Evolutionary conservation across 352 stramenopile species (phyloP), one percentile per base, ranked within the genome.

Genomic region (Pythium scleroteichum): DNA sequence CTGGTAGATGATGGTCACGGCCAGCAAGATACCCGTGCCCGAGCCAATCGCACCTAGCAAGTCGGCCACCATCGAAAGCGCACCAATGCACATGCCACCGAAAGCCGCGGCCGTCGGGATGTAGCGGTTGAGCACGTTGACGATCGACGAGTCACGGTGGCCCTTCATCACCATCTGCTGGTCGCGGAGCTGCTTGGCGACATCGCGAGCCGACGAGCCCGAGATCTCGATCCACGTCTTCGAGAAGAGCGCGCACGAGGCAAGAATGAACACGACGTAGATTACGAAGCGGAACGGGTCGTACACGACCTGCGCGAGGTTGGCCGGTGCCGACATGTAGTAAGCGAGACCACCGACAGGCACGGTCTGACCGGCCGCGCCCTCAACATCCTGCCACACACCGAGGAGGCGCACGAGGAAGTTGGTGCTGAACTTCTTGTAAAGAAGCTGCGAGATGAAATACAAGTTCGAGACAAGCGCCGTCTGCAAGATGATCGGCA

Each of bases 171-270:
- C 96, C 95, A 99, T 99, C 79, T 99, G 95, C 79, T 99, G 96
- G 79, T 99, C 96, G 69, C 96, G 87, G 40, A 99, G 85, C 81
- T 99, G 97, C 84, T 99, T 99, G 68, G 97, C 97, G 51, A 99
- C 96, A 78, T 99, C 97, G 62, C 95, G 86, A 12, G 97, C 90
- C 55, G 91, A 98, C 49, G 96, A 98, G 56, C 97, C 98, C 50
- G 94, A 99, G 59, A 99, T 98, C 77, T 99, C 96, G 72, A 99
- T 99, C 98, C 98, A 99, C 46, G 97, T 99, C 80, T 99, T 98
- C 53, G 95, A 98, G 81, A 99, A 99, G 46, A 99, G 79, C 59
- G 97, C 98, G 80, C 98, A 99, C 60, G 95, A 97, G 33, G 94
- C 97, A 14, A 99, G 79, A 67, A 99, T 99, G 76, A 99, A 99